phyloP scores from a whole-genome alignment of 495 filamentous ascomycete genomes.

The Aspergillus cavernicola region DNA sequence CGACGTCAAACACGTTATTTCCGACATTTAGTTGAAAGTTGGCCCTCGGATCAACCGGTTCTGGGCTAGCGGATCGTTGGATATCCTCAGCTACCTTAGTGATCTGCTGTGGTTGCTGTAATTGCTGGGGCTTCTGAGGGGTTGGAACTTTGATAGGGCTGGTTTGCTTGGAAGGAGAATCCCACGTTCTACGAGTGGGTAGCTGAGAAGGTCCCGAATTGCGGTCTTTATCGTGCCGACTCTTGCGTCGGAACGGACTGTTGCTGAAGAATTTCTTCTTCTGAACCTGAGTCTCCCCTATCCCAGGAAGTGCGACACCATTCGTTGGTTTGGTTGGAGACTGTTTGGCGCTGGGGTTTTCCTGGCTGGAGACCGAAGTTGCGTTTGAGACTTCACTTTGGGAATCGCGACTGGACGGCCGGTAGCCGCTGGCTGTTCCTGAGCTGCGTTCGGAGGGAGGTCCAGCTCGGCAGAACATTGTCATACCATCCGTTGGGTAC shows the following conservation, averaged over 20 bases:
- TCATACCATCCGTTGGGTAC: constrained; percentile 96
- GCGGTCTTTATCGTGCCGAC: constrained; percentile 76
- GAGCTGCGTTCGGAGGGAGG: constrained; percentile 83
- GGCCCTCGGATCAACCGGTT: constrained; percentile 88
- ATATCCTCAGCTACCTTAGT: constrained; percentile 14
- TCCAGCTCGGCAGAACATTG: constrained; percentile 90
- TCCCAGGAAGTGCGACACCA: constrained; percentile 40
- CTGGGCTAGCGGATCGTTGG: constrained; percentile 58
- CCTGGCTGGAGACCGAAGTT: constrained; percentile 85
- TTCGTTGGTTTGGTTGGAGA: constrained; percentile 65
- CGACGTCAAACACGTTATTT: constrained; percentile 93
- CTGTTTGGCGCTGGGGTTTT: constrained; percentile 60
- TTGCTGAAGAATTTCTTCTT: constrained; percentile 96
- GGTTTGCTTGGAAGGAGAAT: constrained; percentile 31
- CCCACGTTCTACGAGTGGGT: constrained; percentile 37
- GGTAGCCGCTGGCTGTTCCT: constrained; percentile 59
- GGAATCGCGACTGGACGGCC: constrained; percentile 84
- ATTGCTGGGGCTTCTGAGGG: constrained; percentile 10
- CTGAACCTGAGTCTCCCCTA: constrained; percentile 61
- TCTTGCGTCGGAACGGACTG: constrained; percentile 93
- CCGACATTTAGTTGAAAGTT: constrained; percentile 96
- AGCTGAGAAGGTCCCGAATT: constrained; percentile 30
- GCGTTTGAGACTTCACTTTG: constrained; percentile 89
- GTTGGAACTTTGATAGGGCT: constrained; percentile 31
- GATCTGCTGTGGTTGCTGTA: constrained; percentile 5